A percentile compares a stretch with the other conserved stretches of the same genome.
Evolutionary conservation across 2,329 filamentous ascomycete genomes (phyloP).

Genomic region (Penicillium brasilianum): DNA sequence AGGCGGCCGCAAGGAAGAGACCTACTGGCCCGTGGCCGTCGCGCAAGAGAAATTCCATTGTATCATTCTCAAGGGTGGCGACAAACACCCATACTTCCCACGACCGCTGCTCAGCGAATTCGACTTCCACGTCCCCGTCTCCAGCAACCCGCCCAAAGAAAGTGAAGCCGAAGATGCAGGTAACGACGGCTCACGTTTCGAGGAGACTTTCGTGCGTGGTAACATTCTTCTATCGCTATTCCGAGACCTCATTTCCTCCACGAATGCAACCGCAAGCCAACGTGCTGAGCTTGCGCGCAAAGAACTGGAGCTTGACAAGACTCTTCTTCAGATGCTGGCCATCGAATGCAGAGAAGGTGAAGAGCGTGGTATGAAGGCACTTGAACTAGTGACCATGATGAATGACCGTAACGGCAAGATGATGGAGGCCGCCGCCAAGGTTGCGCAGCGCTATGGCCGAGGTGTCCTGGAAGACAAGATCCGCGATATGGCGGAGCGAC

Average conservation of each 20-base stretch:
- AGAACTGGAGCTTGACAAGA: conserved; percentile 87
- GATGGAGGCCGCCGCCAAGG: conserved; percentile 87
- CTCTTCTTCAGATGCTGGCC: conserved; percentile 84
- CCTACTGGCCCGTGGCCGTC: conserved; percentile 94
- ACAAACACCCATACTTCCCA: conserved; percentile 91
- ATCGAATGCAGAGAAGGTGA: conserved; percentile 91
- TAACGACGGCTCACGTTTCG: conserved; percentile 59
- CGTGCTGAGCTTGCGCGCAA: conserved; percentile 70
- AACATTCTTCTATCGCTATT: conserved; percentile 75
- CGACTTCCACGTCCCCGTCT: conserved; percentile 83
- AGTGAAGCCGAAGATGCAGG: conserved; percentile 47
- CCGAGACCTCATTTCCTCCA: conserved; percentile 73
- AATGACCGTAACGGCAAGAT: conserved; percentile 83
- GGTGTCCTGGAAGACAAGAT: conserved; percentile 89
- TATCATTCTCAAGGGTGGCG: conserved; percentile 96
- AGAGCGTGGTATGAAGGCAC: conserved; percentile 89
- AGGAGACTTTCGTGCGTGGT: conserved; percentile 80
- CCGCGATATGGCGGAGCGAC: conserved; percentile 76
- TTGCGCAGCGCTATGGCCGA: conserved; percentile 83
- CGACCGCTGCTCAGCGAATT: conserved; percentile 90
- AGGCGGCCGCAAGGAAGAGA: conserved; percentile 82
- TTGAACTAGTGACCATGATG: conserved; percentile 89
- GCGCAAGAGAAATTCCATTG: conserved; percentile 93
- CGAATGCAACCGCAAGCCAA: conserved; percentile 67
- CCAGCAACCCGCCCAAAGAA: conserved; percentile 56